Conservation (phyloP, 495 filamentous ascomycete genomes). For the Tuber aestivum region DNA sequence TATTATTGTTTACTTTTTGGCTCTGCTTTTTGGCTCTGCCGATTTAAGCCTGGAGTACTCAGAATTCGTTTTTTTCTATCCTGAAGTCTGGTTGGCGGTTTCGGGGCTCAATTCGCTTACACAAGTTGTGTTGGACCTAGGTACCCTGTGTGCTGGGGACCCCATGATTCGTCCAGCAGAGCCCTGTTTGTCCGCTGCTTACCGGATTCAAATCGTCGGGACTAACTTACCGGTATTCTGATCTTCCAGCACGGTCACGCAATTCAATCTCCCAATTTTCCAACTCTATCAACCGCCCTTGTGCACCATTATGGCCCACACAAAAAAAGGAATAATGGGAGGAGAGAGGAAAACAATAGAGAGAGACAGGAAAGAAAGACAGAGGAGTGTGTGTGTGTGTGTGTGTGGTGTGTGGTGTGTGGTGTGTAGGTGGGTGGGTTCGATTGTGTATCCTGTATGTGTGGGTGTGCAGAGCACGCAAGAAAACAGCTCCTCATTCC, state of each 20-base stretch:
- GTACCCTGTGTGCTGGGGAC: slow-evolving; percentile 34
- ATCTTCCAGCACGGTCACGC: slow-evolving; percentile 41
- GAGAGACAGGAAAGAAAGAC: background rate
- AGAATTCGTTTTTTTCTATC: slow-evolving; percentile 33
- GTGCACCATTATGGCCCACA: slow-evolving; percentile 14
- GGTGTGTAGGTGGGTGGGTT: background rate
- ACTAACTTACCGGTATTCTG: slow-evolving; percentile 32
- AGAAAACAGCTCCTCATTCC: background rate
- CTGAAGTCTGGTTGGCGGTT: slow-evolving; percentile 37
- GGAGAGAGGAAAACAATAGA: slow-evolving; percentile 9
- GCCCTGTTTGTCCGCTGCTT: slow-evolving; percentile 35
- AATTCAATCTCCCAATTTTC: slow-evolving; percentile 41
- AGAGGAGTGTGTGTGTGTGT: background rate
- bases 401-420: background rate
- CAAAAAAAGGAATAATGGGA: slow-evolving; percentile 13
- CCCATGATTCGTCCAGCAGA: slow-evolving; percentile 37
- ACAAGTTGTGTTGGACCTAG: slow-evolving; percentile 33
- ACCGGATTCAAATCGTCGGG: slow-evolving; percentile 39
- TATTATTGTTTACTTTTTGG: slow-evolving; percentile 30
- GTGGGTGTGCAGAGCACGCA: background rate
- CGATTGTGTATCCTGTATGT: background rate
- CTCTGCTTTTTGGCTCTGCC: slow-evolving; percentile 21
- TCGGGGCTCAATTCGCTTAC: slow-evolving; percentile 32
- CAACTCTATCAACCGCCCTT: slow-evolving; percentile 31
- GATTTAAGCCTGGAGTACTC: slow-evolving; percentile 20